Evolutionary conservation across 352 stramenopile genomes (phyloP).

Genomic region (Aphanomyces cochlioides): DNA sequence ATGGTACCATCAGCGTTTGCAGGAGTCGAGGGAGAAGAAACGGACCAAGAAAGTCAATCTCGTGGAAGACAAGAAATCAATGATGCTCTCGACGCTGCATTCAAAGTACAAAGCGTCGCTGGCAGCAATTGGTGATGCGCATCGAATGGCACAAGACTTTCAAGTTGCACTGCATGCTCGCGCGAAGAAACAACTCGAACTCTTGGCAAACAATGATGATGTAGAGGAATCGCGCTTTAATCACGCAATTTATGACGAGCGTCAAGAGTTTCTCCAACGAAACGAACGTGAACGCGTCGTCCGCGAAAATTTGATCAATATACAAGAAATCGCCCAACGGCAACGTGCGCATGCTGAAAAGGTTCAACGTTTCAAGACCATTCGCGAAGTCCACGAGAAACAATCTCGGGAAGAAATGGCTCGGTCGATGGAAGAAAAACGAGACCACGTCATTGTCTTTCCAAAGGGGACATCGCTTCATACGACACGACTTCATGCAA

Average conservation of each 20-base stretch:
- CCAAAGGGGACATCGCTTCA: background rate
- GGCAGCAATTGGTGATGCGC: slow-evolving; percentile 22
- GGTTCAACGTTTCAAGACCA: background rate
- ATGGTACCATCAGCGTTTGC: slow-evolving; percentile 19
- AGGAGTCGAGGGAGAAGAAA: slow-evolving; percentile 1
- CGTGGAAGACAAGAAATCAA: slow-evolving; percentile 7
- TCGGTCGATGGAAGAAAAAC: background rate
- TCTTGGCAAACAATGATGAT: slow-evolving; percentile 12
- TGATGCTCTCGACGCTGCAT: slow-evolving; percentile 20
- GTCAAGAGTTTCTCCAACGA: background rate
- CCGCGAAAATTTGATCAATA: slow-evolving; percentile 27
- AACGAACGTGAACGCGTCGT: slow-evolving; percentile 7
- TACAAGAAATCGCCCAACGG: slow-evolving; percentile 18
- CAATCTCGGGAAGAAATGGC: slow-evolving; percentile 9
- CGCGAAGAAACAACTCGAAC: slow-evolving; percentile 18
- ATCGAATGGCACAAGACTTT: slow-evolving; percentile 13
- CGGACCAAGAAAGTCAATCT: background rate
- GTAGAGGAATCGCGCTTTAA: slow-evolving; percentile 7
- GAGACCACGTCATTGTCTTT: slow-evolving; percentile 1
- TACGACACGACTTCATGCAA: background rate
- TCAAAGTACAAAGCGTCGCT: slow-evolving; percentile 29
- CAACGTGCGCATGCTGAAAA: slow-evolving; percentile 23
- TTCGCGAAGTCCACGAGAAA: slow-evolving; percentile 1
- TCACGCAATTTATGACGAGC: background rate
- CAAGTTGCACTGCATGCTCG: slow-evolving; percentile 7